Conservation (phyloP, 441 rosid genomes). For the Melianthus villosus region DNA sequence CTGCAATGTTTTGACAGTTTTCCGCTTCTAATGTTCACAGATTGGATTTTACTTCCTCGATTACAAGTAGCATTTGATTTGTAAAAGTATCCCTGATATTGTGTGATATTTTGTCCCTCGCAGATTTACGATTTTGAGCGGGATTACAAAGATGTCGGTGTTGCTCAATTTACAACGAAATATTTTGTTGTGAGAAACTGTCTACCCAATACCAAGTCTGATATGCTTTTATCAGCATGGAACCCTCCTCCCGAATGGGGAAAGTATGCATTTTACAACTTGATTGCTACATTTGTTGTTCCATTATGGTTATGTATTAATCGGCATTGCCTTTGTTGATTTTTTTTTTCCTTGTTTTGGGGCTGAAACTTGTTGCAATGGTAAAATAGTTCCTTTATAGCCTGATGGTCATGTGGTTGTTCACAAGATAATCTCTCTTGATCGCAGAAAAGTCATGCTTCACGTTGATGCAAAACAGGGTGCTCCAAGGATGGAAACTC, state of each 20-base stretch:
- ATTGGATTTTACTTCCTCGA: conserved; percentile 3
- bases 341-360: background rate
- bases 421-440: conserved; percentile 5
- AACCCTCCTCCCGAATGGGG: conserved; percentile 98
- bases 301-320: background rate
- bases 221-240: conserved; percentile 90
- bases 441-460: conserved; percentile 78
- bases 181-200: conserved; percentile 71
- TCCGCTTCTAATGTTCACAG: no score
- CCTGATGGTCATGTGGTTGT: no score
- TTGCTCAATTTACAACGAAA: conserved; percentile 77
- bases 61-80: conserved; percentile 1
- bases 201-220: conserved; percentile 63
- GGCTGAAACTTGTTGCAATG: no score
- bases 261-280: conserved; percentile 32
- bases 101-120: conserved; percentile 5
- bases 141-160: conserved; percentile 84
- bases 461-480: conserved; percentile 95
- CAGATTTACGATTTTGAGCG: conserved; percentile 95
- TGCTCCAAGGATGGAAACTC: conserved; percentile 79
- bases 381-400: no score
- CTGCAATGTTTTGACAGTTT: no score
- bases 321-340: background rate
- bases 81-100: conserved; percentile 8
- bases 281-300: conserved; percentile 6